phyloP scores from a whole-genome alignment of 345 rosid genomes.

The Geranium rotundifolium region DNA sequence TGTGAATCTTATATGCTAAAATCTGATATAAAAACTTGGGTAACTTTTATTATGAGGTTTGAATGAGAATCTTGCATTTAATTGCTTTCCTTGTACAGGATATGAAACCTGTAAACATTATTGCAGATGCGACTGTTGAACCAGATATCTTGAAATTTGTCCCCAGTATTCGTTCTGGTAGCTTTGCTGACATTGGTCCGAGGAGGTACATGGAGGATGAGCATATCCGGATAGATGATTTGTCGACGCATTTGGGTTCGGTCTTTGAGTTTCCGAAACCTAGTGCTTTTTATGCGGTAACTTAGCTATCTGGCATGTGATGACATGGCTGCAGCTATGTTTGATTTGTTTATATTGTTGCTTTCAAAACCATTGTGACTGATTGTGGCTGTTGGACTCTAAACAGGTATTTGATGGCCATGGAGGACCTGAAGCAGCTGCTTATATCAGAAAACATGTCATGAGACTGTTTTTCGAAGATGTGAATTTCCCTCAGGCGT shows the following conservation, averaged over 20 bases:
- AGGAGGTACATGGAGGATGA: slow-evolving; percentile 64
- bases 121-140: slow-evolving; percentile 20
- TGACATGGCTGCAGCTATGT: slow-evolving; percentile 1
- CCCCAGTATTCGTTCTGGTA: slow-evolving; percentile 55
- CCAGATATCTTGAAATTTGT: slow-evolving; percentile 26
- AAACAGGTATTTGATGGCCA: slow-evolving; percentile 80
- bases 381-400: slow-evolving; percentile 3
- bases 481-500: slow-evolving; percentile 45
- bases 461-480: slow-evolving; percentile 47
- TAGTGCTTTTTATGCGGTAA: slow-evolving; percentile 58
- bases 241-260: slow-evolving; percentile 32
- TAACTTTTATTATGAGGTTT: neutral
- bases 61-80: neutral
- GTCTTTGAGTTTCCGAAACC: slow-evolving; percentile 44
- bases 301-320: neutral
- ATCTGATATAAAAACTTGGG: no score
- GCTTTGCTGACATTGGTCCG: slow-evolving; percentile 47
- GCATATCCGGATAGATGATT: slow-evolving; percentile 48
- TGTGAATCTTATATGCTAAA: no score
- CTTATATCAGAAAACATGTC: slow-evolving; percentile 36
- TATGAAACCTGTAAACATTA: slow-evolving; percentile 16
- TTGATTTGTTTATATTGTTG: slow-evolving; percentile 4
- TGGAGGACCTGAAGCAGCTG: slow-evolving; percentile 85
- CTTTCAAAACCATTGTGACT: neutral
- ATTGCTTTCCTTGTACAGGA: slow-evolving; percentile 24